Percentiles rank a stretch among this genome's conserved stretches.
Evolutionary conservation across 2,329 filamentous ascomycete genomes (phyloP).

Genomic region (Cytospora chrysosperma): DNA sequence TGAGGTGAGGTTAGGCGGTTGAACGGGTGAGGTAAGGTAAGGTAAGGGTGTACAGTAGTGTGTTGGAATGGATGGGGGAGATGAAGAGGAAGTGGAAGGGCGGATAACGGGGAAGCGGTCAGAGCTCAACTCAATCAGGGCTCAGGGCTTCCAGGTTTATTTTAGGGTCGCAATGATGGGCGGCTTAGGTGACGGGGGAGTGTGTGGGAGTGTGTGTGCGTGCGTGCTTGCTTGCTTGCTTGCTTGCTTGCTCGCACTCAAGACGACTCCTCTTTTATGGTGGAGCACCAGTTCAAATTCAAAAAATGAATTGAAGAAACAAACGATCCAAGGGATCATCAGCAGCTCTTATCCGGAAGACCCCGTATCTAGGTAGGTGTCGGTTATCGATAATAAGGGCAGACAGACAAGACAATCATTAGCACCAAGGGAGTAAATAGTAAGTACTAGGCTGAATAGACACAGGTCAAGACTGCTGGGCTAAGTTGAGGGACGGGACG

Average conservation of each 20-base stretch:
- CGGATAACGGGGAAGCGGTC: conserved; percentile 27
- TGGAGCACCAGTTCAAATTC: background rate
- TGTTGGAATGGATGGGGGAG: conserved; percentile 15
- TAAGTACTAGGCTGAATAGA: background rate
- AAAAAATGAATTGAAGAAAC: no score
- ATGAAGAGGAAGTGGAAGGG: conserved; percentile 26
- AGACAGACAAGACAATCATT: background rate
- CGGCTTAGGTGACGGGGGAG: background rate
- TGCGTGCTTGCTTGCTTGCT: no score
- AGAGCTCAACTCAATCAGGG: conserved; percentile 13
- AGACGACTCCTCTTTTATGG: background rate
- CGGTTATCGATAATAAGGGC: no score
- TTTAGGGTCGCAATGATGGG: background rate
- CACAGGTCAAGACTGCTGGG: background rate
- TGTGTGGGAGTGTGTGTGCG: no score
- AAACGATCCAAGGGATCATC: background rate
- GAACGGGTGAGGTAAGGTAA: conserved; percentile 6
- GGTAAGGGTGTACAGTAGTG: conserved; percentile 4
- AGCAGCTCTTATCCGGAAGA: no score
- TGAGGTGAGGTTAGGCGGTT: background rate
- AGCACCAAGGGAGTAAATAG: background rate
- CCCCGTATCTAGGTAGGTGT: no score
- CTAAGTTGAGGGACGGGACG: no score
- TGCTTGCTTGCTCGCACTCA: no score
- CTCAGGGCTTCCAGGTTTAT: background rate